These are phyloP conservation scores for Oemleria cerasiformis DNA, from an alignment of 306 rosid genomes.

Conservation along the genomic window DNA sequence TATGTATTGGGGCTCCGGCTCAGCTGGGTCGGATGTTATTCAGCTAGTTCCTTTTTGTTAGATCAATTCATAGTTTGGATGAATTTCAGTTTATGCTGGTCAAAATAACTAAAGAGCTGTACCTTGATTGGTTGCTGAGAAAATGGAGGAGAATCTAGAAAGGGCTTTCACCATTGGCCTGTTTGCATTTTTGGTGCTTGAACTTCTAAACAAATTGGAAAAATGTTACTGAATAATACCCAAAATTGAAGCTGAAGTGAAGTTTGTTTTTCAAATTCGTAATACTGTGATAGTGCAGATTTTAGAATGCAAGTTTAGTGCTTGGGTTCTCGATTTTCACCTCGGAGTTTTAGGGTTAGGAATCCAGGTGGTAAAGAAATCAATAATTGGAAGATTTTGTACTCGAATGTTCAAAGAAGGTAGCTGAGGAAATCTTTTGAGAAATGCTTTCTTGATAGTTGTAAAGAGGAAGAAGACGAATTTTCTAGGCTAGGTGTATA, in stretches of 20 bases:
- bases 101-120: neutral
- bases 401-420: neutral
- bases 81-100: neutral
- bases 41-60: neutral
- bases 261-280: neutral
- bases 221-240: neutral
- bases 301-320: neutral
- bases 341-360: neutral
- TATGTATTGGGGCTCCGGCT: neutral
- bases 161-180: neutral
- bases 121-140: slow-evolving; percentile 6
- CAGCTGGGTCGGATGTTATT: neutral
- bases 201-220: neutral
- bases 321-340: slow-evolving; percentile 2
- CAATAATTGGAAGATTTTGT: neutral
- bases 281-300: neutral
- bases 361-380: neutral
- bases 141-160: neutral
- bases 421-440: neutral
- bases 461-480: neutral
- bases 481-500: neutral
- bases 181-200: neutral
- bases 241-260: slow-evolving; percentile 4
- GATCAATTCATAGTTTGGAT: neutral
- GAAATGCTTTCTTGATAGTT: neutral